Base-by-base conservation (phyloP, 805 yeast genomes). In the Candida patagonica region DNA sequence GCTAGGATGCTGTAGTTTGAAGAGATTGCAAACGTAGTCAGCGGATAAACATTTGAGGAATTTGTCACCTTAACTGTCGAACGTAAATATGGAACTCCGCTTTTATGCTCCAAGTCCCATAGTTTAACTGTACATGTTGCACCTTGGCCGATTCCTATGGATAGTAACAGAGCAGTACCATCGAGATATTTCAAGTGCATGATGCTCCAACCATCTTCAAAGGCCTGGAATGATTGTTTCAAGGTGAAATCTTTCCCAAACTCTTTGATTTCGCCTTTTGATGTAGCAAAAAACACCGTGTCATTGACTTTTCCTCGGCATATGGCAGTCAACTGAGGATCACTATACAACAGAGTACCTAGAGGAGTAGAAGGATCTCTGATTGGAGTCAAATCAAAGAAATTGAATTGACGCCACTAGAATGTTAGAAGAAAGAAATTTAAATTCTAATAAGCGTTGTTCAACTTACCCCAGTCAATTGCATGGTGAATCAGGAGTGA, bases 301-400 rank as follows among this genome's bases (percentile, higher is more conserved):
- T 20, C 31, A 8, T 29, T 20, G 8, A 71, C 67, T 2, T 68
- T 65, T 2, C 81, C 66, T 2, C 86, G 65, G 30, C 79, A 68
- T 4, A 81, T 70, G 1, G 86, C 76, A 4, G 82, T 68, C 27
- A 87, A 57, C 9, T 76, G 65, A 1, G 88, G 77, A 53, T 87
- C 95, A 1, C 96, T 84, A 58, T 80, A 88, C 20, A 88, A 64
- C 0, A 83, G 80, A 4, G 69, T 64, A 3, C 66, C 67, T 0
- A 80, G 66, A 5, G 79, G 78, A 42, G 73, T 69, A 43, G 73
- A 65, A 4, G 97, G 97, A 55, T 92, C 98, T 45, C 78, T 64
- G 15, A 92, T 80, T 5, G 96, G 96, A 0, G 78, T 70, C 26
- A 74, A 70, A 39, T 86, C 95, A 57, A 82, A 87, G 59, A 89